Evolutionary conservation across 202 grass and related monocot genomes (phyloP).

Genomic region (Schoenoplectus tabernaemontani): DNA sequence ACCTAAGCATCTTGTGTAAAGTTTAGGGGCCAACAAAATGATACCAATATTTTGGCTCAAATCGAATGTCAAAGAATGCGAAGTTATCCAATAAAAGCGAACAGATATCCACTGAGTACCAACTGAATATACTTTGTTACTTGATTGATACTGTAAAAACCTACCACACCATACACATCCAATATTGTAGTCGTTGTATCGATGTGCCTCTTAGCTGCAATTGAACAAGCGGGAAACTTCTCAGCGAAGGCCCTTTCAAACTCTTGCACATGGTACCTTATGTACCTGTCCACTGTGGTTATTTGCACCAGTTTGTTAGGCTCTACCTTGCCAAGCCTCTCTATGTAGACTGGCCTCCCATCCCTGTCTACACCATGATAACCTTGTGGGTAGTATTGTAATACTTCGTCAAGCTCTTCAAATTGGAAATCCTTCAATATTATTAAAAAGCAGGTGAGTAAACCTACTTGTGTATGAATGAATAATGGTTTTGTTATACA

Average conservation of each 20-base stretch:
- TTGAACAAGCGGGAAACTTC: constrained; percentile 82
- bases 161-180: constrained; percentile 97
- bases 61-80: background rate
- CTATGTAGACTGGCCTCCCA: constrained; percentile 90
- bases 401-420: constrained; percentile 77
- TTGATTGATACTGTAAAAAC: constrained; percentile 10
- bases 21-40: background rate
- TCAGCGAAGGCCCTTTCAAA: constrained; percentile 85
- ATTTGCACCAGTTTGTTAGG: constrained; percentile 81
- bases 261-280: constrained; percentile 87
- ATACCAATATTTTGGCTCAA: background rate
- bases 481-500: background rate
- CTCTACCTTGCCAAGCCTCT: constrained; percentile 87
- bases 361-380: constrained; percentile 96
- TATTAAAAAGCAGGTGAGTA: background rate
- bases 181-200: constrained; percentile 86
- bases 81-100: background rate
- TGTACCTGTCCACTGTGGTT: constrained; percentile 80
- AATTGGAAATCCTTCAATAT: constrained; percentile 85
- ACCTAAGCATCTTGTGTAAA: background rate
- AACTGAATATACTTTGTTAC: background rate
- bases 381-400: constrained; percentile 78
- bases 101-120: background rate
- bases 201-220: constrained; percentile 82
- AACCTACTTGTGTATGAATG: background rate